Evolutionary conservation across 768 basidiomycete genomes (phyloP).

Genomic region (Suillus clintonianus): DNA sequence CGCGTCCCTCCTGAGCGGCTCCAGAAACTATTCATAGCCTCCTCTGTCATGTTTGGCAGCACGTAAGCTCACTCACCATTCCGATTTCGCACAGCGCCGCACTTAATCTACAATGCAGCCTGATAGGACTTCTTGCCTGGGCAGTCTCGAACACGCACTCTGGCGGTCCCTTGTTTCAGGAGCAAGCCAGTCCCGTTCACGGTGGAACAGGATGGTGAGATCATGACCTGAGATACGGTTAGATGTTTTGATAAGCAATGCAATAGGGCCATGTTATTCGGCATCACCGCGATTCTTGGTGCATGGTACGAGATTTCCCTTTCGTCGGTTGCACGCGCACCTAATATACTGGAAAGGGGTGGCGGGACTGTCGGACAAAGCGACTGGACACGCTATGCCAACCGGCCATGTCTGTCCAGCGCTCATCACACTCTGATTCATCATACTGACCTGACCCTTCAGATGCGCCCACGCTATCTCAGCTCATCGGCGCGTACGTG

Average conservation of each 20-base stretch:
- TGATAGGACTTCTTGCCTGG: constrained; percentile 20
- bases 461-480: neutral
- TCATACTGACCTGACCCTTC: neutral
- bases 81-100: neutral
- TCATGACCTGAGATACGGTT: neutral
- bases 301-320: neutral
- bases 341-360: neutral
- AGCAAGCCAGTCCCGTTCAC: constrained; percentile 8
- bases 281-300: neutral
- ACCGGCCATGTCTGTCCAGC: neutral
- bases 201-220: constrained; percentile 3
- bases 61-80: neutral
- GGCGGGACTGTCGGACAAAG: neutral
- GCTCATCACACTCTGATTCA: neutral
- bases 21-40: neutral
- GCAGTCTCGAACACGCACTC: constrained; percentile 15
- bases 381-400: neutral
- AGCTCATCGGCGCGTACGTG: neutral
- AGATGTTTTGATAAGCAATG: neutral
- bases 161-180: constrained; percentile 12
- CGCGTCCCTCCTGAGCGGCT: neutral
- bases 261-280: neutral
- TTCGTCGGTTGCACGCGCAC: neutral
- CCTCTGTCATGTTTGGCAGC: neutral
- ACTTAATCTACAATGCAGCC: constrained; percentile 8